Evolutionary conservation across 257 asterid species (phyloP), one percentile per base, ranked within the genome.

Genomic region (Misopates orontium): DNA sequence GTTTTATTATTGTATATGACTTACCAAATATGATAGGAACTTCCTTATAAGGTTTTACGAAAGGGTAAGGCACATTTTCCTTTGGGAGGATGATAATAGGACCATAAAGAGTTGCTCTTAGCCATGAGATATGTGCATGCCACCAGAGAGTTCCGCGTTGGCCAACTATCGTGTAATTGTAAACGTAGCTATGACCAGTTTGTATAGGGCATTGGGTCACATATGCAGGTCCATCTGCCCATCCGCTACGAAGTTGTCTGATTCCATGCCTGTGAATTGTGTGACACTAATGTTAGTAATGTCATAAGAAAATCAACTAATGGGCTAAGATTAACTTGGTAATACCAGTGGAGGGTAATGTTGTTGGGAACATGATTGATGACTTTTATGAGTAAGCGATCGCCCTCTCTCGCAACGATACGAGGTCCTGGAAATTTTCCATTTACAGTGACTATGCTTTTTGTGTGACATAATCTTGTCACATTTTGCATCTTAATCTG

Each of bases 171-270:
- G 95, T 84, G 85, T 73, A 82, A 58, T 86, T 86, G 55, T 84
- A 82, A 5, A 82, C 79, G 40, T 86, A 86, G 60, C 79, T 82
- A n/a, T 82, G 84, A 0, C 87, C 84, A 13, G 81, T 80, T 68
- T 84, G 90, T 0, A 84, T 78, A 0, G 95, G 90, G 51, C 90
- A 86, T 68, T 86, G 94, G 1, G 90, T 81, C 4, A 86, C 47
- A 17, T 86, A 83, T 15, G 90, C 88, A 0, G 87, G 90, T 19
- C 90, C 88, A 42, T 86, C 94, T 0, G 94, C 86, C 94, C 90
- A 86, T 54, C 90, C 90, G 65, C 85, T 82, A 9, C 80, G 79
- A 45, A 84, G 80, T 28, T 82, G 88, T 48, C 90, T 69, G 13
- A 84, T 84, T 10, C 95, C 95, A 41, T 84, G 95, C 94, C 87